A percentile compares a stretch with the other conserved stretches of the same genome.
Evolutionary conservation across 495 filamentous ascomycete species (phyloP).

Genomic region (Umbilicaria muhlenbergii): DNA sequence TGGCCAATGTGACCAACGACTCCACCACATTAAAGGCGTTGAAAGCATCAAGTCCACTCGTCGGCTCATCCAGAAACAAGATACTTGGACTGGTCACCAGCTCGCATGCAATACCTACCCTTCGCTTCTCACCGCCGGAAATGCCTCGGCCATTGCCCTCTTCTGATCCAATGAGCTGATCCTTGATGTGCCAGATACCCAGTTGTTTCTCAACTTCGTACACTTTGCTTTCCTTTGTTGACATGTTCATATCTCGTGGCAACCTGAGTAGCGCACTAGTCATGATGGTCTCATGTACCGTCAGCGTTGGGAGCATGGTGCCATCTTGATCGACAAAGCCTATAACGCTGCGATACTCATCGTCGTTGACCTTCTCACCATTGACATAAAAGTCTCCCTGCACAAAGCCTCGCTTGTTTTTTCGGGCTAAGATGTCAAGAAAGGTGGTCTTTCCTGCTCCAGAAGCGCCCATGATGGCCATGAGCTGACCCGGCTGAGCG

Average conservation of each 20-base stretch:
- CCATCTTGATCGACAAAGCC: slow-evolving; percentile 98
- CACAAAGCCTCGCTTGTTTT: slow-evolving; percentile 82
- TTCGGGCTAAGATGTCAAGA: slow-evolving; percentile 87
- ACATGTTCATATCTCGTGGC: slow-evolving; percentile 73
- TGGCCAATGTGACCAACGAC: slow-evolving; percentile 85
- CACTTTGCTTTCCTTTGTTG: slow-evolving; percentile 76
- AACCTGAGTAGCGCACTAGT: slow-evolving; percentile 84
- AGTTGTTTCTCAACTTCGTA: slow-evolving; percentile 90
- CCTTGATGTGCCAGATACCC: slow-evolving; percentile 79
- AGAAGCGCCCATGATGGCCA: slow-evolving; percentile 96
- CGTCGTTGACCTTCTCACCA: slow-evolving; percentile 72
- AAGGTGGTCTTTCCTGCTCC: slow-evolving; percentile 97
- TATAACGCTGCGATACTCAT: slow-evolving; percentile 77
- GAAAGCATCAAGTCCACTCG: slow-evolving; percentile 86
- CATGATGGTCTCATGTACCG: slow-evolving; percentile 94
- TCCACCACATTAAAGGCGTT: slow-evolving; percentile 97
- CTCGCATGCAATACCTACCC: slow-evolving; percentile 95
- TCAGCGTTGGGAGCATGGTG: slow-evolving; percentile 91
- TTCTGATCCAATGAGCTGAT: slow-evolving; percentile 94
- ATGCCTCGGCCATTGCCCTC: slow-evolving; percentile 90
- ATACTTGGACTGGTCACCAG: slow-evolving; percentile 96
- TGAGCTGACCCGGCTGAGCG: slow-evolving; percentile 76
- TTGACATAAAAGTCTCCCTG: slow-evolving; percentile 85
- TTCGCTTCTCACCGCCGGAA: slow-evolving; percentile 89
- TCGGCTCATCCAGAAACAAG: slow-evolving; percentile 92